These are phyloP conservation scores for Daldinia caldariorum DNA, from an alignment of 495 filamentous ascomycete species.

Conservation along the genomic window DNA sequence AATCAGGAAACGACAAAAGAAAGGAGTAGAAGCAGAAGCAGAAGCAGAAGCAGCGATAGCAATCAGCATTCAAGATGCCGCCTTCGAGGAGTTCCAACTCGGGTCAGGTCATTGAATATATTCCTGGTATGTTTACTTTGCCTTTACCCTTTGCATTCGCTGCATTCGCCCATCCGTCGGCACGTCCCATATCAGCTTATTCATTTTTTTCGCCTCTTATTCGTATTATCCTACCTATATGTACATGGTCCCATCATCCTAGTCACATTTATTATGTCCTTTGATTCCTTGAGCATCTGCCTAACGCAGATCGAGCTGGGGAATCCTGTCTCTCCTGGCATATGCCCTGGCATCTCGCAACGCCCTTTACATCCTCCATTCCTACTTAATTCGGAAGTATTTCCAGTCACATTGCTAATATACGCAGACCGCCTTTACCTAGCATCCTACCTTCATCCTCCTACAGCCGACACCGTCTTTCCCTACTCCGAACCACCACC, in stretches of 20 bases:
- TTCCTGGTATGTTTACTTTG: constrained; percentile 58
- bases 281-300: constrained; percentile 26
- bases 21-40: constrained; percentile 1
- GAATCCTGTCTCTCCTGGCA: constrained; percentile 31
- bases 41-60: constrained; percentile 14
- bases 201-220: constrained; percentile 27
- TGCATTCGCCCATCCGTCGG: not conserved
- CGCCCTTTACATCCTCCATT: constrained; percentile 41
- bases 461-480: constrained; percentile 82
- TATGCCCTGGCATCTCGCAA: constrained; percentile 36
- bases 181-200: constrained; percentile 10
- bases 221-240: constrained; percentile 18
- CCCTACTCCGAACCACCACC: constrained; percentile 71
- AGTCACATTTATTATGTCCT: constrained; percentile 41
- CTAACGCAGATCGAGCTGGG: constrained; percentile 28
- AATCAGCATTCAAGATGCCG: constrained; percentile 49
- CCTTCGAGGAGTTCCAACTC: constrained; percentile 56
- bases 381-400: constrained; percentile 22
- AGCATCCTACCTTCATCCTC: constrained; percentile 86
- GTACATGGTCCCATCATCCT: constrained; percentile 22
- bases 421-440: constrained; percentile 89
- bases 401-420: constrained; percentile 50
- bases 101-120: constrained; percentile 67
- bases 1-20: constrained; percentile 17
- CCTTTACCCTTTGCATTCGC: not conserved